phyloP scores from a whole-genome alignment of 768 basidiomycete genomes.

The Psilocybe cubensis region DNA sequence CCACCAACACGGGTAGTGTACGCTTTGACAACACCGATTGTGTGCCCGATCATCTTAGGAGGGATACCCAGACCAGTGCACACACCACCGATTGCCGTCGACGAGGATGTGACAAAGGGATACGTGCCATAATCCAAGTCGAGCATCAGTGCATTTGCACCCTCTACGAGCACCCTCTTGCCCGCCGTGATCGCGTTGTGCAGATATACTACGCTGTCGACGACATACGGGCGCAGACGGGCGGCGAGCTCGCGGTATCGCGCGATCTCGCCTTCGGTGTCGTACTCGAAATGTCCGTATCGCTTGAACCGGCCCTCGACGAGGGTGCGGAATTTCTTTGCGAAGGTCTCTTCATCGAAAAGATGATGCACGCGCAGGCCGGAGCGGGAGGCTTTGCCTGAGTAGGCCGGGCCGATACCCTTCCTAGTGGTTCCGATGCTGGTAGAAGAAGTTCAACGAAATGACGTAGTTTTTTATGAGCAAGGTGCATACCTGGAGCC shows the following conservation, averaged over 20 bases:
- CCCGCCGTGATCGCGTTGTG: conserved; percentile 76
- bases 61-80: conserved; percentile 98
- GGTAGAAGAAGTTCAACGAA: conserved; percentile 4
- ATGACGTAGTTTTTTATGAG: neutral
- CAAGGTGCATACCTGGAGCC: conserved; percentile 63
- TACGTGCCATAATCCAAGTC: conserved; percentile 99
- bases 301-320: conserved; percentile 98
- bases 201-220: conserved; percentile 86
- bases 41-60: conserved; percentile 82
- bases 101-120: conserved; percentile 95
- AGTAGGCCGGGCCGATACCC: conserved; percentile 99
- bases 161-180: conserved; percentile 91
- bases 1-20: conserved; percentile 99
- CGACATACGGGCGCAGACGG: conserved; percentile 83
- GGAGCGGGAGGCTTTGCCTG: conserved; percentile 94
- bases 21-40: conserved; percentile 95
- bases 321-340: conserved; percentile 89
- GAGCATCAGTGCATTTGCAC: conserved; percentile 98
- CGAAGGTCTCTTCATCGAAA: conserved; percentile 85
- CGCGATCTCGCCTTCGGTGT: conserved; percentile 93
- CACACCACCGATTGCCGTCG: conserved; percentile 93
- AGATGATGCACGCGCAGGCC: conserved; percentile 97
- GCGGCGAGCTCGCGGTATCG: conserved; percentile 92
- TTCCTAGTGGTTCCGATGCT: conserved; percentile 98
- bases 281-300: conserved; percentile 97